Conservation (phyloP, 1,284 basidiomycete species). For the Chondrostereum purpureum region DNA sequence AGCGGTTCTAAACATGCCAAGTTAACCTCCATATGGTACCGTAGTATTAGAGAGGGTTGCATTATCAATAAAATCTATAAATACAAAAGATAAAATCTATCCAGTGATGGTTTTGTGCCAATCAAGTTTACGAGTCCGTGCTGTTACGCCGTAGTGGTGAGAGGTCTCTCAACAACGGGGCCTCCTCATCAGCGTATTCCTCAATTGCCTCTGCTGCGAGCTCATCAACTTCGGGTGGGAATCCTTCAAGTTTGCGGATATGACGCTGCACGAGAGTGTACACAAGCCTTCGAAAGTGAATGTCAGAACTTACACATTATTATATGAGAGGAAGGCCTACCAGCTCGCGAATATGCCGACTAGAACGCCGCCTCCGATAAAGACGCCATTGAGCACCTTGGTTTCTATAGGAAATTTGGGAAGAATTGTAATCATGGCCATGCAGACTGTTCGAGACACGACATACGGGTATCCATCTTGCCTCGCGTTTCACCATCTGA, state of each 20-base stretch:
- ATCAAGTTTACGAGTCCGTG: too few species aligned
- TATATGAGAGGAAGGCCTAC: slow-evolving; percentile 45
- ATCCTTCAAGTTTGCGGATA: slow-evolving; percentile 46
- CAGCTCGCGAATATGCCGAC: slow-evolving; percentile 56
- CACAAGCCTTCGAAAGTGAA: slow-evolving; percentile 40
- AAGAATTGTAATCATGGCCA: slow-evolving; percentile 4
- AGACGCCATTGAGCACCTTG: slow-evolving; percentile 54
- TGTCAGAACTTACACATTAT: slow-evolving; percentile 8
- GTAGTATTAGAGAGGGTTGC: too few species aligned
- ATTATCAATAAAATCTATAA: too few species aligned
- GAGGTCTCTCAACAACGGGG: slow-evolving; percentile 43
- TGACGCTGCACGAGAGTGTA: slow-evolving; percentile 59
- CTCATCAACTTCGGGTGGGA: slow-evolving; percentile 45
- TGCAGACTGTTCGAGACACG: slow-evolving; percentile 2
- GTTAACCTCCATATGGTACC: too few species aligned
- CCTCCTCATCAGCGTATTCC: slow-evolving; percentile 59
- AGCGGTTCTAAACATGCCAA: too few species aligned
- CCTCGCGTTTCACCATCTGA: slow-evolving; percentile 71
- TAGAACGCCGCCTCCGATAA: slow-evolving; percentile 52
- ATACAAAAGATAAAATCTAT: too few species aligned
- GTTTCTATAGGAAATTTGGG: slow-evolving; percentile 36
- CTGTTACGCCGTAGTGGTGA: not conserved
- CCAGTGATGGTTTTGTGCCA: too few species aligned
- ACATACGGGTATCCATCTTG: slow-evolving; percentile 68
- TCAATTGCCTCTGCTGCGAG: slow-evolving; percentile 58